A percentile compares a stretch with the other conserved stretches of the same genome.
Evolutionary conservation across 1,284 basidiomycete genomes (phyloP).

Genomic region (Sporisorium iseilematis-ciliati): DNA sequence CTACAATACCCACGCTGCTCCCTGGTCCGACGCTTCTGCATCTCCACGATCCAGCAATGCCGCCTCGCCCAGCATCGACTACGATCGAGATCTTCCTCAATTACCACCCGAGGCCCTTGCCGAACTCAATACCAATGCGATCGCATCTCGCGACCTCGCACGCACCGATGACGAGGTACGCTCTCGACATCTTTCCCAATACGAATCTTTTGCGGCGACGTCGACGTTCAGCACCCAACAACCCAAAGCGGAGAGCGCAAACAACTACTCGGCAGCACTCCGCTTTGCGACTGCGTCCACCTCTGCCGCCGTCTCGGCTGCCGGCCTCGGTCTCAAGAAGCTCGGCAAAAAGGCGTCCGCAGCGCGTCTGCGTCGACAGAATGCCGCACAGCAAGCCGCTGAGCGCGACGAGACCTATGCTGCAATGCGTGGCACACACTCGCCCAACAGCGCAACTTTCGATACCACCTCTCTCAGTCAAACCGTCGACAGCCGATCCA

Average conservation of each 20-base stretch:
- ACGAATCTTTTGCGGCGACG: constrained; percentile 7
- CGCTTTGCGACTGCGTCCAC: constrained; percentile 45
- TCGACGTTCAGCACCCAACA: not conserved
- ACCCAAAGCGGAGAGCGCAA: constrained; percentile 6
- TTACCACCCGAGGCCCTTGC: constrained; percentile 38
- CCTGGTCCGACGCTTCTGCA: constrained; percentile 25
- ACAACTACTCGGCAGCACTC: constrained; percentile 27
- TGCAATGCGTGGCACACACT: constrained; percentile 11
- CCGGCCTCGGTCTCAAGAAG: constrained; percentile 51
- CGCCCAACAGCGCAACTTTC: not conserved
- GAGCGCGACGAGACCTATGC: constrained; percentile 34
- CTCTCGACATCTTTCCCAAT: constrained; percentile 32
- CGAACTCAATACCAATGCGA: constrained; percentile 21
- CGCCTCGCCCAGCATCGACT: constrained; percentile 38
- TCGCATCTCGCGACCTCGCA: constrained; percentile 8
- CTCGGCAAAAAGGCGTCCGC: constrained; percentile 54
- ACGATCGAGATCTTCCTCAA: constrained; percentile 37
- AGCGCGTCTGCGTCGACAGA: constrained; percentile 37
- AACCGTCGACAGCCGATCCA: not conserved
- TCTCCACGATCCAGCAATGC: constrained; percentile 26
- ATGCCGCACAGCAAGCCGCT: constrained; percentile 23
- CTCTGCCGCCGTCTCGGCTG: constrained; percentile 49
- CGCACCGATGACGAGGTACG: constrained; percentile 41
- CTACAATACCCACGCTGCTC: constrained; percentile 11
- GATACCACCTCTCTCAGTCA: not conserved